Conservation (phyloP, 108 stramenopile species). For the Licmophora abbreviata region DNA sequence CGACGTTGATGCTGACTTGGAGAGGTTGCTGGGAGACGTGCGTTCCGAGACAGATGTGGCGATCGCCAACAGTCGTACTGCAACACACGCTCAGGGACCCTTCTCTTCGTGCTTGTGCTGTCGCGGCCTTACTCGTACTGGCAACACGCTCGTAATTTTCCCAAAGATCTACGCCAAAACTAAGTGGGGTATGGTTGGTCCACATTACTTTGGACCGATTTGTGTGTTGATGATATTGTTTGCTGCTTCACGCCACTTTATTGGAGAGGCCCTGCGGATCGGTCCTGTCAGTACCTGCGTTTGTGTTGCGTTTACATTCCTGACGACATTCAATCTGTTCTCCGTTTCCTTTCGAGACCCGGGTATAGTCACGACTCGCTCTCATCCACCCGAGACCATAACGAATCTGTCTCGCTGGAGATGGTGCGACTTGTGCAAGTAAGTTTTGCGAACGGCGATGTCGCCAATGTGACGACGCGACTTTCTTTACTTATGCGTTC, state of each 20-base stretch:
- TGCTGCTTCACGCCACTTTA: constrained; percentile 38
- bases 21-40: constrained; percentile 13
- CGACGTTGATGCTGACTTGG: constrained; percentile 16
- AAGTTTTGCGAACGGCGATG: constrained; percentile 3
- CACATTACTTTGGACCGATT: constrained; percentile 69
- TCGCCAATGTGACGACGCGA: background rate
- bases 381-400: background rate
- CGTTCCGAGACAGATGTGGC: background rate
- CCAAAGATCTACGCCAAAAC: constrained; percentile 32
- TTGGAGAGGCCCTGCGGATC: constrained; percentile 16
- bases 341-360: constrained; percentile 65
- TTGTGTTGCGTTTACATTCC: constrained; percentile 38
- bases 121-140: constrained; percentile 5
- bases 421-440: constrained; percentile 71
- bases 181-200: constrained; percentile 70
- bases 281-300: constrained; percentile 34
- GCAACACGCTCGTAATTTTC: constrained; percentile 56
- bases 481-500: constrained; percentile 2
- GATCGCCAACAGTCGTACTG: constrained; percentile 2
- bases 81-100: constrained; percentile 1
- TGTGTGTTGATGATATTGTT: constrained; percentile 37
- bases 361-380: constrained; percentile 24
- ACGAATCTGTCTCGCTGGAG: constrained; percentile 21
- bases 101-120: constrained; percentile 1
- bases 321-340: constrained; percentile 23